Conservation (phyloP, 257 asterid genomes). For the Scutellaria galericulata region DNA sequence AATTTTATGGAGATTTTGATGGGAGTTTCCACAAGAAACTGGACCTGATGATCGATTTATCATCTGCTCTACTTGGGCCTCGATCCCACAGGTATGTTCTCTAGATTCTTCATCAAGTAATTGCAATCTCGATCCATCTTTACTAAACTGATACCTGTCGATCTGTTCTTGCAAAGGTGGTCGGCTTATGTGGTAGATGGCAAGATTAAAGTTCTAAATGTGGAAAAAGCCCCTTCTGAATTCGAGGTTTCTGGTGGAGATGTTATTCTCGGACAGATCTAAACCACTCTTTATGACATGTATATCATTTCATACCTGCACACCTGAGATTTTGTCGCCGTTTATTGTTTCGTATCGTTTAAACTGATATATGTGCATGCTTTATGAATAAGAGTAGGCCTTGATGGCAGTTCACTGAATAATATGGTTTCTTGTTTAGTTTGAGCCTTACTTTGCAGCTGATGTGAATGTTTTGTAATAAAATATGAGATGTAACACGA, state of each 20-base stretch:
- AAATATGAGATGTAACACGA: background rate
- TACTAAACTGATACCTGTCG: background rate
- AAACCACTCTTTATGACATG: background rate
- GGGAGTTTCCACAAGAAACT: conserved; percentile 94
- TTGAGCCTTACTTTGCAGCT: too few relatives aligned
- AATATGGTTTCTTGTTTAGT: background rate
- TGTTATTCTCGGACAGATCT: conserved; percentile 78
- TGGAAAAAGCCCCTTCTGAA: conserved; percentile 87
- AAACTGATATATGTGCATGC: conserved; percentile 2
- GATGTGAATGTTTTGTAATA: background rate
- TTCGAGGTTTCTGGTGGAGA: conserved; percentile 91
- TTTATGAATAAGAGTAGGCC: conserved; percentile 28
- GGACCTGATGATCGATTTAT: conserved; percentile 75
- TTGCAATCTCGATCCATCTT: background rate
- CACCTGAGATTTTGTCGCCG: conserved; percentile 13
- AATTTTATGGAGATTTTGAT: conserved; percentile 94
- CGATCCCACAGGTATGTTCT: conserved; percentile 79
- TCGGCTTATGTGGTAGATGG: conserved; percentile 94
- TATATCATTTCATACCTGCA: background rate
- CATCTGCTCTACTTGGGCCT: conserved; percentile 84
- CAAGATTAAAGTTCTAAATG: conserved; percentile 72
- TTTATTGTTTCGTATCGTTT: background rate
- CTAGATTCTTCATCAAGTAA: background rate
- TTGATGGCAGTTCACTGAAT: background rate
- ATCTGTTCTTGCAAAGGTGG: conserved; percentile 60